Conservation (phyloP, 306 rosid species). For the Lathyrus aphaca region DNA sequence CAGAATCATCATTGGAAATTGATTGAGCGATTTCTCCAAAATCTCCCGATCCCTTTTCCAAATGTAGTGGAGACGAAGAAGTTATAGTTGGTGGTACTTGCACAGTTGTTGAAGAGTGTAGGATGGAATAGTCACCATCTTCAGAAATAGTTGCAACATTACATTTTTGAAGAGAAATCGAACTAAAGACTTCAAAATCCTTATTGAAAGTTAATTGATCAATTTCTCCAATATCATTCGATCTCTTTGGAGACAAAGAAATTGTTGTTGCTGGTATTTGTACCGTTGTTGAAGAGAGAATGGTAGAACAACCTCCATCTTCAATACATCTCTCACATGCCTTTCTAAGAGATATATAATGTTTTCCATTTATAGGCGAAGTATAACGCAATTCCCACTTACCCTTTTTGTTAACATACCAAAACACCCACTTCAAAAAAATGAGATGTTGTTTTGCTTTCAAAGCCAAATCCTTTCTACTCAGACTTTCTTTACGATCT, state of each 20-base stretch:
- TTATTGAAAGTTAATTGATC: not conserved
- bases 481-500: not conserved
- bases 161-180: too few species aligned
- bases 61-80: not conserved
- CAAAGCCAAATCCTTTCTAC: not conserved
- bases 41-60: not conserved
- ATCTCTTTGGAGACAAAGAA: not conserved
- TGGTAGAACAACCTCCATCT: constrained; percentile 3
- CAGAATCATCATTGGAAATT: too few species aligned
- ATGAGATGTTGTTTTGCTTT: constrained; percentile 61
- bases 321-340: constrained; percentile 58
- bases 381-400: constrained; percentile 59
- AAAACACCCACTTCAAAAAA: constrained; percentile 59
- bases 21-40: not conserved
- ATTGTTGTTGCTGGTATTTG: not conserved
- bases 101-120: too few species aligned
- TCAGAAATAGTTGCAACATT: not conserved
- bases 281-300: not conserved
- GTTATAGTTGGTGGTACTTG: not conserved
- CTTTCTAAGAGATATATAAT: constrained; percentile 48
- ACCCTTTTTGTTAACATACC: constrained; percentile 35
- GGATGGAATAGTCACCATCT: too few species aligned
- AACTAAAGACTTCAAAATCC: not conserved
- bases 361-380: constrained; percentile 50
- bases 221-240: not conserved